Evolutionary conservation across 2,329 filamentous ascomycete genomes (phyloP), one percentile per base, ranked within the genome.

Genomic region (Aspergillus ustus): DNA sequence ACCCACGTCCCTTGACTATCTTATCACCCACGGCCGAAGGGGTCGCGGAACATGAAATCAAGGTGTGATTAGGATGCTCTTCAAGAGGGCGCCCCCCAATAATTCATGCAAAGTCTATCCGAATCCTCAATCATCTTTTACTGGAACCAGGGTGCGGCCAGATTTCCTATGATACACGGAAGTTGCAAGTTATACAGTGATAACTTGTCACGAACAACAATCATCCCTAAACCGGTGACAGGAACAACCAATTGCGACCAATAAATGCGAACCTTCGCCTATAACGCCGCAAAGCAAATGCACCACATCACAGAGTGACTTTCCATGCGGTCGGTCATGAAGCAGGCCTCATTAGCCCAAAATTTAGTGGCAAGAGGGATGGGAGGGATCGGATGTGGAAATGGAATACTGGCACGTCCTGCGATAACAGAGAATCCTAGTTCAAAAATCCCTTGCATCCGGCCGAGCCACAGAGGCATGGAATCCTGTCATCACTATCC

Each of bases 361-460:
- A 44, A 48, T 46, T n/a, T 9, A 37, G 31, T 34, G 45, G 28
- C n/a, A 29, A 22, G 31, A 25, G 3, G 25, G 25, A 25, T 25
- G 25, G 22, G 25, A 25, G 6, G 3, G 45, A 59, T 46, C 4
- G 28, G 15, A 17, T 37, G 44, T 17, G 17, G 40, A 49, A 52
- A 28, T 9, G 25, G 45, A 51, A 29, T 31, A 29, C 22, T 29
- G 34, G 44, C 8, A 7, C 19, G 44, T 51, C n/a, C 25, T 31
- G 28, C n/a, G 25, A 22, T 29, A 37, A n/a, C 34, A 40, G 45
- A 25, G 22, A 44, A 49, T 50, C 66, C 87, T 84, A 99, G 81
- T 99, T 99, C 80, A 99, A 91, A 83, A 98, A 99, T 66, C 95
- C 95, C 84, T 99, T 99, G 83, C 95, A 99, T 52, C 92, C 93